Evolutionary conservation across 73 alveolate species (phyloP).

Genomic region (Paramecium biaurelia): DNA sequence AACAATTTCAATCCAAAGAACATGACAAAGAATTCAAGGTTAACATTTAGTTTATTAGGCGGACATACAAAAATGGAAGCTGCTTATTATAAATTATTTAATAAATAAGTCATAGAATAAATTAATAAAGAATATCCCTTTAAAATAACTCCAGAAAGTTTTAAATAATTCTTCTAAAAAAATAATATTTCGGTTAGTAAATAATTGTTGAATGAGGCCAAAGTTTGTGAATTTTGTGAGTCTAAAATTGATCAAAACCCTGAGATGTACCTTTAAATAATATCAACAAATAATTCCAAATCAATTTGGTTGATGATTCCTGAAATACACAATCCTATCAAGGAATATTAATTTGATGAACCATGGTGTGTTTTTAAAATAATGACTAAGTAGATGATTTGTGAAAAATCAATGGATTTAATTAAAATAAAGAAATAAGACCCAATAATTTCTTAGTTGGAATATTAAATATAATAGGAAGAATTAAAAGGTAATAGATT

Average conservation of each 20-base stretch:
- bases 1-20: background rate
- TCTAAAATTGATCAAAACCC: background rate
- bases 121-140: slow-evolving; percentile 7
- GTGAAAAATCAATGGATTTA: background rate
- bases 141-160: background rate
- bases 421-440: background rate
- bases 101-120: background rate
- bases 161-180: background rate
- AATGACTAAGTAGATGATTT: background rate
- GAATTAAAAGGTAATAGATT: background rate
- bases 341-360: background rate
- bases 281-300: background rate
- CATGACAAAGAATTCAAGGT: background rate
- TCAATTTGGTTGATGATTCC: slow-evolving; percentile 15
- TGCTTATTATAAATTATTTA: slow-evolving; percentile 13
- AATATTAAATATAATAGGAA: background rate
- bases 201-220: background rate
- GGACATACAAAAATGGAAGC: slow-evolving; percentile 14
- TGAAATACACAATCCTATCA: background rate
- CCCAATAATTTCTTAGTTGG: background rate
- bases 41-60: background rate
- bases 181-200: background rate
- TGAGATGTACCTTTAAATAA: background rate
- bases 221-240: slow-evolving; percentile 9
- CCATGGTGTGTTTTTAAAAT: slow-evolving; percentile 11